A percentile compares a stretch with the other conserved stretches of the same genome.
Conservation (phyloP, 768 basidiomycete species). For the Rhodosporidiobolus sp. region DNA sequence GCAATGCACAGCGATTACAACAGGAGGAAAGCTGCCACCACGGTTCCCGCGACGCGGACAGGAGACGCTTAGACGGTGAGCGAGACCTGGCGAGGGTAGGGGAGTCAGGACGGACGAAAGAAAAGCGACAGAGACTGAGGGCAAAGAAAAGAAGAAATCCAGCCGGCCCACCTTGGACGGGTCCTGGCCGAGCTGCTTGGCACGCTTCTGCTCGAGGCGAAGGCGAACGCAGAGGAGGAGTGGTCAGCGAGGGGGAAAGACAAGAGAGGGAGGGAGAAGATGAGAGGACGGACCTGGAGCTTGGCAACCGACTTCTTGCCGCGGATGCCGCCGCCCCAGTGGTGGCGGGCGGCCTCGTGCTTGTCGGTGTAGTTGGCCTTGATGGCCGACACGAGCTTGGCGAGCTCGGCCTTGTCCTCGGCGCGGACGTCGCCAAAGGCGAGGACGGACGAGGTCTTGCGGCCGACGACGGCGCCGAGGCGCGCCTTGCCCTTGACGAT, state of each 20-base stretch:
- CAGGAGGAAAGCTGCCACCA: too few relatives aligned
- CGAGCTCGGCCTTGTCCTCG: constrained; percentile 89
- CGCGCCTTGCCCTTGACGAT: constrained; percentile 95
- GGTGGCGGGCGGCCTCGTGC: constrained; percentile 82
- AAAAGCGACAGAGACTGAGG: too few relatives aligned
- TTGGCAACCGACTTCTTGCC: constrained; percentile 6
- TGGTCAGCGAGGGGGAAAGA: too few relatives aligned
- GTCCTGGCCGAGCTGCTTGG: constrained; percentile 73
- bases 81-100: constrained; percentile 40
- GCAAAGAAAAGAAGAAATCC: too few relatives aligned
- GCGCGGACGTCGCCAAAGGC: constrained; percentile 89
- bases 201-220: constrained; percentile 84
- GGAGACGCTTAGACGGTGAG: constrained; percentile 46
- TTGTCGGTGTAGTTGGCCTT: constrained; percentile 91
- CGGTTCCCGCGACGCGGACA: too few relatives aligned
- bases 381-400: constrained; percentile 84
- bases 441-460: constrained; percentile 92
- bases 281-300: constrained; percentile 5
- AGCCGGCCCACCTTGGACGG: constrained; percentile 41
- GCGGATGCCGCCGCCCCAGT: constrained; percentile 63
- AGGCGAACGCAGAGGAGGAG: constrained; percentile 48
- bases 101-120: too few relatives aligned
- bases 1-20: too few relatives aligned
- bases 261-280: too few relatives aligned
- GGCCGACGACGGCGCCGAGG: constrained; percentile 95